Base-by-base conservation (phyloP, 1,139 yeast genomes). In the Citeromyces hawaiiensis region DNA sequence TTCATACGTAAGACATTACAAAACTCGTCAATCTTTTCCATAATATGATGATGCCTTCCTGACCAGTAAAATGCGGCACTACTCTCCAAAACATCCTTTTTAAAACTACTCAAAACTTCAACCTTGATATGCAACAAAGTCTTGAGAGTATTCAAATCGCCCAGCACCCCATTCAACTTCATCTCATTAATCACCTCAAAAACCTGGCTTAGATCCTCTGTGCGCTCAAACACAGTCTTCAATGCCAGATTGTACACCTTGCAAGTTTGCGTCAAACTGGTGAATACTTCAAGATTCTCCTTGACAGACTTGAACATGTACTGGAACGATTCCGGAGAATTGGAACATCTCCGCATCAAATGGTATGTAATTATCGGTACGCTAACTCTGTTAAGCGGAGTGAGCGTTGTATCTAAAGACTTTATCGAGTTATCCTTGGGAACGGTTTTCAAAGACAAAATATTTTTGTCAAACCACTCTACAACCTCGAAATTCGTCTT, bases 201-300 rank as follows among this genome's bases (percentile, higher is more conserved):
- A 3, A 56, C 41, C 11, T 50, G 36, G n/a, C 46, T 46, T 3
- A 56, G 30, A 34, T 55, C 53, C 35, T 47, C 46, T 1, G 58
- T 49, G 29, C 48, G 46, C 0, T 43, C 41, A 60, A 60, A 57
- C 2, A 45, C 39, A 23, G 49, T 54, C 11, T 38, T 31, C 2
- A 57, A 21, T 4, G 57, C 23, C 2, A 50, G 37, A 40, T 55
- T 56, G 45, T 57, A 57, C 11, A 53, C 48, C 35, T 53, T 54
- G 11, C 48, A 50, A 36, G 53, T 51, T 19, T 19, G 21, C 21
- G 21, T 19, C 21, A 19, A 19, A 39, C 57, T 46, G 3, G 56
- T 57, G 36, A 45, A 49, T 13, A 55, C 51, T 39, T 53, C 57
- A 9, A 56, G 41, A 25, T 47, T 53, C 4, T 43, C 43, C 42